phyloP scores from a whole-genome alignment of 495 filamentous ascomycete species.

The Daldinia childiae region DNA sequence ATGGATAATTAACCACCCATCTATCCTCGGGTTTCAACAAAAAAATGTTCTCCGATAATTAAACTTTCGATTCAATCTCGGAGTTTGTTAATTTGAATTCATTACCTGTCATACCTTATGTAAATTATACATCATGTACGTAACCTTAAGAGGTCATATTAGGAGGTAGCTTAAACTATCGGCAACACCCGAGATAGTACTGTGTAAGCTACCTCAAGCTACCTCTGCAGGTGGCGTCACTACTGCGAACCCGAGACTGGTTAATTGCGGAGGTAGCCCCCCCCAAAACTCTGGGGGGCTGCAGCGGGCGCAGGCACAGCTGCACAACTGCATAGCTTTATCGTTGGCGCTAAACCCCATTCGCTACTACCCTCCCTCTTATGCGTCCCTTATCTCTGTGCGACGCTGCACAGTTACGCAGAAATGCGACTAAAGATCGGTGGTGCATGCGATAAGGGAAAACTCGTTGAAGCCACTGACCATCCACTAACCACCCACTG shows the following conservation, averaged over 20 bases:
- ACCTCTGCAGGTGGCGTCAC: neutral
- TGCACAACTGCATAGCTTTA: constrained; percentile 3
- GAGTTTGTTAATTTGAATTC: neutral
- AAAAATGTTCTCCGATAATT: neutral
- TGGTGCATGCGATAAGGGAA: constrained; percentile 35
- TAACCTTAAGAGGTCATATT: neutral
- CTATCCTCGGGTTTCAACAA: neutral
- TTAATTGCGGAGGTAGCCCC: constrained; percentile 9
- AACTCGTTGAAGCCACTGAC: constrained; percentile 28
- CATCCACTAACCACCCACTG: neutral
- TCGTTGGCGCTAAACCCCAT: constrained; percentile 34
- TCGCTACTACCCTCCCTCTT: constrained; percentile 3
- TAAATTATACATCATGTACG: neutral
- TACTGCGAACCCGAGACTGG: neutral
- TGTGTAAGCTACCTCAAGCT: neutral
- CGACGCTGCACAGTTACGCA: constrained; percentile 27
- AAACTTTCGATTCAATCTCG: neutral
- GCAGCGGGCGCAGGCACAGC: constrained; percentile 26
- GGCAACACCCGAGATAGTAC: neutral
- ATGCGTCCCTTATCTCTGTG: constrained; percentile 41
- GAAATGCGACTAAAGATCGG: constrained; percentile 34
- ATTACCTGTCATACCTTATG: neutral
- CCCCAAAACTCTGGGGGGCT: constrained; percentile 16
- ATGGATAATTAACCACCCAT: neutral
- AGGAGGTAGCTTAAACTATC: neutral